phyloP scores from a whole-genome alignment of 2,329 filamentous ascomycete genomes.

The Alternaria ethzedia region DNA sequence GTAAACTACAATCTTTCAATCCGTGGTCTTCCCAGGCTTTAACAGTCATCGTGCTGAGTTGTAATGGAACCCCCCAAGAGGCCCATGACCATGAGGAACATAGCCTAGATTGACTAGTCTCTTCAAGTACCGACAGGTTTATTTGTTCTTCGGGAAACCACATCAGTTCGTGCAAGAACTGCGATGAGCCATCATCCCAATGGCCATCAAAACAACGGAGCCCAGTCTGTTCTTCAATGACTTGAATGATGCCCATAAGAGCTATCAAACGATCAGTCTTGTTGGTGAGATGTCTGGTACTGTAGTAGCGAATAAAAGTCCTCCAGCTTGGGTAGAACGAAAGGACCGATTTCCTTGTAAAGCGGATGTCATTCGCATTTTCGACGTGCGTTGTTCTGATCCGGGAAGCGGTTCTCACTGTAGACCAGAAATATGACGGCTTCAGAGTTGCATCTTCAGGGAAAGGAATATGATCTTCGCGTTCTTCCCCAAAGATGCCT shows the following conservation, averaged over 20 bases:
- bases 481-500: not conserved
- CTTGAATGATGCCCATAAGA: not conserved
- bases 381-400: no score
- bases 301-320: not conserved
- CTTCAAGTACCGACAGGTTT: not conserved
- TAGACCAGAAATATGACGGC: no score
- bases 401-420: no score
- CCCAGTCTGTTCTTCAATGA: not conserved
- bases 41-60: no score
- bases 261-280: not conserved
- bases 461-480: rapidly evolving
- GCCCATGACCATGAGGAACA: no score
- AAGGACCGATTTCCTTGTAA: no score
- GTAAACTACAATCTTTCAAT: no score
- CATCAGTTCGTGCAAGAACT: rapidly evolving
- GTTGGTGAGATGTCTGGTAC: not conserved
- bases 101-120: no score
- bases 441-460: rapidly evolving
- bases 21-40: no score
- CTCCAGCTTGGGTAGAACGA: no score
- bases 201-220: not conserved
- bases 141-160: not conserved
- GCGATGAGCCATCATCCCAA: not conserved
- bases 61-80: no score
- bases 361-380: no score